Percentiles rank a stretch among this genome's conserved stretches.
These are phyloP conservation scores for Spatholobus suberectus DNA, from an alignment of 306 rosid species.

Conservation along the genomic window DNA sequence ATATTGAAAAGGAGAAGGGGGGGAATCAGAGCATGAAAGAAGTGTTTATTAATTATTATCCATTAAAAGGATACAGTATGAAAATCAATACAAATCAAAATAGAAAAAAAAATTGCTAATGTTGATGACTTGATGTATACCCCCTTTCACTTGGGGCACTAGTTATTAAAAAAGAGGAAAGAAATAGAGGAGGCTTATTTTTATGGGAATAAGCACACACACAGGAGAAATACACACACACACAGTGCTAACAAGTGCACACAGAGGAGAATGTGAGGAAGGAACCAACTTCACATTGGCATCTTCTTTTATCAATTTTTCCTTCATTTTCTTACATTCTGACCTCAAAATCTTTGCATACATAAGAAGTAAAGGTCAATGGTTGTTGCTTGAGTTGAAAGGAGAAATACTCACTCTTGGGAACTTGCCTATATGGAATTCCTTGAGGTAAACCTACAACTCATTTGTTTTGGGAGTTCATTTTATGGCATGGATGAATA, in stretches of 20 bases:
- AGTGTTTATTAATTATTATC: constrained; percentile 11
- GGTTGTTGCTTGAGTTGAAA: no score
- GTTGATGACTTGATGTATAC: not conserved
- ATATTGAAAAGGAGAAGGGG: not conserved
- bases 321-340: no score
- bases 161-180: not conserved
- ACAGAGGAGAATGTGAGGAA: not conserved
- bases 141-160: not conserved
- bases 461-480: not conserved
- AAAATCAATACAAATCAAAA: constrained; percentile 15
- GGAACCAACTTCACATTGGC: not conserved
- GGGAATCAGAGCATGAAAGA: not conserved
- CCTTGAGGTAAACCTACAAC: not conserved
- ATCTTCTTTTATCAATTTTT: not conserved
- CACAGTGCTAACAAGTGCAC: not conserved
- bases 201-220: not conserved
- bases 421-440: not conserved
- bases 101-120: not conserved
- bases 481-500: not conserved
- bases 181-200: not conserved
- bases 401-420: not conserved
- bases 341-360: no score
- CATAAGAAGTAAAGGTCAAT: no score
- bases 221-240: not conserved
- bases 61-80: not conserved